Conservation (phyloP, 148 eudicot genomes). For the Drosera capensis region DNA sequence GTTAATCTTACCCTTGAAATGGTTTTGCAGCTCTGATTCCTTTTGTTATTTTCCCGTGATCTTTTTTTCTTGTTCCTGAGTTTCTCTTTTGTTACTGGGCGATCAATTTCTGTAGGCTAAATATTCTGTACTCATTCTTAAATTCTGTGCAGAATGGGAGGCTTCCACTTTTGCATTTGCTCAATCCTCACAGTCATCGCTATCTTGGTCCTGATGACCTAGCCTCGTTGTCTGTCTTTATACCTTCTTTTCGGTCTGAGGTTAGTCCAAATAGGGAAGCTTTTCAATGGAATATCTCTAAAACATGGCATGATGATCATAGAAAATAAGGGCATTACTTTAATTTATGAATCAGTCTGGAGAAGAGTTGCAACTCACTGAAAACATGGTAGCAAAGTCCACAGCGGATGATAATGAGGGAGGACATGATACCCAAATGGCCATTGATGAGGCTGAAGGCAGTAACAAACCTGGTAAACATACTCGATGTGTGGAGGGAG, state of each 20-base stretch:
- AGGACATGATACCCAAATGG: constrained; percentile 15
- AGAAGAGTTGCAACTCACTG: constrained; percentile 12
- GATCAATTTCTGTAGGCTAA: not conserved
- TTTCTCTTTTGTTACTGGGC: too few relatives aligned
- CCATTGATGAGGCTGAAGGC: constrained; percentile 14
- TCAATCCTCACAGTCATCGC: constrained; percentile 66
- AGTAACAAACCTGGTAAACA: constrained; percentile 12
- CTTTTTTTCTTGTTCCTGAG: too few relatives aligned
- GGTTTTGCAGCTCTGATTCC: too few relatives aligned
- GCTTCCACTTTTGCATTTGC: constrained; percentile 72
- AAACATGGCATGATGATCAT: not conserved
- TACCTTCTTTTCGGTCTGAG: constrained; percentile 59
- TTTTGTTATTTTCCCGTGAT: too few relatives aligned
- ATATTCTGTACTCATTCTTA: not conserved
- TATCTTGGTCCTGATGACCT: constrained; percentile 81
- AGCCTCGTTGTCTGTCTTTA: constrained; percentile 35
- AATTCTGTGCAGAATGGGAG: constrained; percentile 55
- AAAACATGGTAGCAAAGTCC: constrained; percentile 16
- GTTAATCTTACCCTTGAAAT: too few relatives aligned
- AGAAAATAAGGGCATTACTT: not conserved
- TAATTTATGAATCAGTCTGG: constrained; percentile 19
- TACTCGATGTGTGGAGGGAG: constrained; percentile 35
- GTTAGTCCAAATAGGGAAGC: constrained; percentile 16
- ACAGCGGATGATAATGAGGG: constrained; percentile 22
- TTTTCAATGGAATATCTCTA: not conserved